Percentiles rank a stretch among this genome's conserved stretches.
phyloP scores from a whole-genome alignment of 768 basidiomycete species.

The Psilocybe tampanensis region DNA sequence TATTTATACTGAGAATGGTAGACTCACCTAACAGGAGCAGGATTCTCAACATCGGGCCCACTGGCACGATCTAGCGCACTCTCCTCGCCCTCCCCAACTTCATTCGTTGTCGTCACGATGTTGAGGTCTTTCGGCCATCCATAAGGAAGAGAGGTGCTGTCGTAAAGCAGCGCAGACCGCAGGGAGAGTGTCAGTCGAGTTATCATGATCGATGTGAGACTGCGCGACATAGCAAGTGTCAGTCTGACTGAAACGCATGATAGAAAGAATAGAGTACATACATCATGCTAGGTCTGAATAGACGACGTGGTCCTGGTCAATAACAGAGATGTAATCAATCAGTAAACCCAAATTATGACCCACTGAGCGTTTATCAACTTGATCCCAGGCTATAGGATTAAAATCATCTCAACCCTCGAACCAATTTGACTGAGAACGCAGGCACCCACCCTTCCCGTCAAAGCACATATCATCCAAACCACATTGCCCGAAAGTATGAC shows the following conservation, averaged over 20 bases:
- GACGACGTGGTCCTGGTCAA: too few species aligned
- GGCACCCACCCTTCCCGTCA: conserved; percentile 23
- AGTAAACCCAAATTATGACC: conserved; percentile 5
- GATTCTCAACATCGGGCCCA: too few species aligned
- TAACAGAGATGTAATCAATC: too few species aligned
- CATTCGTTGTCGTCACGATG: too few species aligned
- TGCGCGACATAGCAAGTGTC: background rate
- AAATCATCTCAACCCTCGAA: too few species aligned
- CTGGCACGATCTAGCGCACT: too few species aligned
- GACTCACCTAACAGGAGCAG: too few species aligned
- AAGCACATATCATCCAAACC: conserved; percentile 28
- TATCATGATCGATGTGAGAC: conserved; percentile 32
- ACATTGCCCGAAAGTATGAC: conserved; percentile 29
- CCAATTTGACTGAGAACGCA: too few species aligned
- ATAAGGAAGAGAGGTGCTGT: background rate
- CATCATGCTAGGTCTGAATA: conserved; percentile 26
- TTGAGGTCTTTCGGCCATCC: conserved; percentile 3
- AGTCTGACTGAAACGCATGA: background rate
- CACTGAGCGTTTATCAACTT: conserved; percentile 32
- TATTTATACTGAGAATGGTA: too few species aligned
- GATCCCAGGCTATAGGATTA: conserved; percentile 24
- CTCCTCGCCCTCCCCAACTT: background rate
- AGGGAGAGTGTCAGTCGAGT: conserved; percentile 30
- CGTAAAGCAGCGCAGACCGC: conserved; percentile 7
- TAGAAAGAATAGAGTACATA: background rate